Evolutionary conservation across 768 basidiomycete genomes (phyloP), one percentile per base, ranked within the genome.

Genomic region (Rhodotorula babjevae): DNA sequence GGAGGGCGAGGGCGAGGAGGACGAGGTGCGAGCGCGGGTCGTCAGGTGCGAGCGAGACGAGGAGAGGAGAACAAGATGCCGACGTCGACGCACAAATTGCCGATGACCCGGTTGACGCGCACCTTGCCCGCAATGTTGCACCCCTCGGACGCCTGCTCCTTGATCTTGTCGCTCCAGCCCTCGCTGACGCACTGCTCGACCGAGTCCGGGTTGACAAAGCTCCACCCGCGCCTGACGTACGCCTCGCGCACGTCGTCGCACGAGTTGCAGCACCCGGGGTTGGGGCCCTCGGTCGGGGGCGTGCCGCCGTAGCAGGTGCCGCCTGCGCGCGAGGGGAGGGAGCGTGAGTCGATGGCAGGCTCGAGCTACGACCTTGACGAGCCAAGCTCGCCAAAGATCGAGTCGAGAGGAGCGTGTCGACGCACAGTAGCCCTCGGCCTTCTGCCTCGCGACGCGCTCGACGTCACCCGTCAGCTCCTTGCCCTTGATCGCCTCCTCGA

Each of bases 241-340:
- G 92, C 85, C 80, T 89, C 86, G 56, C 96, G 87, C 36, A 99
- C 96, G 1, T 93, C 90, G 79, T 99, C 96, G 81, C 96, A 99
- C 57, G 88, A 89, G 80, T 99, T 92, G 82, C 96, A 99, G 82
- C 96, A 99, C 11, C 93, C 93, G 79, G 81, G 82, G 36, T 76
- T 73, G 5, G 75, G 71, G 14, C 75, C 75, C 2, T 76, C 75
- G 58, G 84, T 84, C 5, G 79, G 81, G 6, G 92, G 89, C 64
- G 85, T 86, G 36, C 86, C 96, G 68, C 96, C 96, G 76, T 91
- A 99, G 82, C 96, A 99, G 11, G 93, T 95, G 9, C 96, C 96
- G 82, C 95, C 94, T 69, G 84, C 85, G 1, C 82, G 81, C 21
- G 47, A 9, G 2, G 19, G 5, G 36, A 50, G 25, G 36, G 31